phyloP scores from a whole-genome alignment of 768 basidiomycete genomes.

The Rhizopogon vesiculosus region DNA sequence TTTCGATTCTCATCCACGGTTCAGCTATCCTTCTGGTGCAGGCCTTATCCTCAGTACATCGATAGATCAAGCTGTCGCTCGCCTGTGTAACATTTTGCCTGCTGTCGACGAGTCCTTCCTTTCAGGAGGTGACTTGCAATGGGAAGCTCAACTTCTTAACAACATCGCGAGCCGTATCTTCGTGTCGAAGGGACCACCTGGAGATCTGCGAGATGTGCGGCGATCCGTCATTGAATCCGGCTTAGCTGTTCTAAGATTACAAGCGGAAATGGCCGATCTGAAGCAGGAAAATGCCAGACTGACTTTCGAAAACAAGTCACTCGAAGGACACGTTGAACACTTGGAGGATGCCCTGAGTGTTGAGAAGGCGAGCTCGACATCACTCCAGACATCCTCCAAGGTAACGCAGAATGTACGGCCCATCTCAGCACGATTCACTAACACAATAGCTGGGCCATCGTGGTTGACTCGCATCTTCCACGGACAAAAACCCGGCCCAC shows the following conservation, averaged over 20 bases:
- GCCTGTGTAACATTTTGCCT: constrained; percentile 45
- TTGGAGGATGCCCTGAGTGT: constrained; percentile 11
- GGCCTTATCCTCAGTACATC: constrained; percentile 52
- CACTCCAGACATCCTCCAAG: not conserved
- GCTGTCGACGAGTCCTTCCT: constrained; percentile 40
- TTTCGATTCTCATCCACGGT: constrained; percentile 66
- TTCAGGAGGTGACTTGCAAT: constrained; percentile 42
- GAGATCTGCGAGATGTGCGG: constrained; percentile 19
- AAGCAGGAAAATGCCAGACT: constrained; percentile 25
- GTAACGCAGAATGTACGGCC: no score
- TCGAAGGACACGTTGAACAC: constrained; percentile 21
- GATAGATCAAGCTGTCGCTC: constrained; percentile 35
- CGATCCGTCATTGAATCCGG: constrained; percentile 45
- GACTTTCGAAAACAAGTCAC: constrained; percentile 16
- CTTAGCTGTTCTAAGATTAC: constrained; percentile 39
- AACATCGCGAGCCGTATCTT: constrained; percentile 59
- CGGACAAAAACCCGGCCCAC: constrained; percentile 5
- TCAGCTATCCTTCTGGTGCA: constrained; percentile 53
- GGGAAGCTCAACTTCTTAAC: constrained; percentile 61
- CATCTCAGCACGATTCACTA: constrained; percentile 9
- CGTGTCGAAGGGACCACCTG: constrained; percentile 26
- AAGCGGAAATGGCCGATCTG: constrained; percentile 35
- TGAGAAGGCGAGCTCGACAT: constrained; percentile 2
- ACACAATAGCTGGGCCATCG: constrained; percentile 16
- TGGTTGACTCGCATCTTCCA: constrained; percentile 1